phyloP scores from a whole-genome alignment of 2,329 filamentous ascomycete species.

The Ambrosiella xylebori region DNA sequence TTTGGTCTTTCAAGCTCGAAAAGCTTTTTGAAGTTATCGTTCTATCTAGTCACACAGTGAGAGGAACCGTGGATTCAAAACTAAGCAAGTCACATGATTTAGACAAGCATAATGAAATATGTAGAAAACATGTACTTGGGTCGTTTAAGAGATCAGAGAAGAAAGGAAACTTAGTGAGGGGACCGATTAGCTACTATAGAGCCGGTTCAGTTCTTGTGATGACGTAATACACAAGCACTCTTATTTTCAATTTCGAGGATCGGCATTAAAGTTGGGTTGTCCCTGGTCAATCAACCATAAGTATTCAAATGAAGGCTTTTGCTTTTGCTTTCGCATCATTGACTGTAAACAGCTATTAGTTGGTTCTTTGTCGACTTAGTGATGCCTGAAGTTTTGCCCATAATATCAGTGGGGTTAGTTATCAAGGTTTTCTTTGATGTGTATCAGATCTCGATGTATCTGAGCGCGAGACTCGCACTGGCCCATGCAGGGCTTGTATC shows the following conservation, averaged over 20 bases:
- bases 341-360: too few relatives aligned
- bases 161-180: background rate
- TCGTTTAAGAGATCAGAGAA: background rate
- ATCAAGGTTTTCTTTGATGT: too few relatives aligned
- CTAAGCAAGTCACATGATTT: too few relatives aligned
- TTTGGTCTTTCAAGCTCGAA: background rate
- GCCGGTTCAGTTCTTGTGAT: background rate
- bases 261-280: background rate
- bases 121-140: background rate
- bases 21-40: too few relatives aligned
- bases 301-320: background rate
- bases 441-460: too few relatives aligned
- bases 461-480: too few relatives aligned
- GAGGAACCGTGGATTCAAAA: background rate
- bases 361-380: too few relatives aligned
- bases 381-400: too few relatives aligned
- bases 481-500: too few relatives aligned
- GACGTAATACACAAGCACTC: background rate
- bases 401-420: too few relatives aligned
- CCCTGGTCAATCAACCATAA: background rate
- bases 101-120: too few relatives aligned
- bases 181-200: background rate
- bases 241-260: conserved; percentile 1
- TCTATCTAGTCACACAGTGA: background rate
- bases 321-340: too few relatives aligned